Evolutionary conservation across 768 basidiomycete species (phyloP), one percentile per base, ranked within the genome.

Genomic region (Boletus fagicola): DNA sequence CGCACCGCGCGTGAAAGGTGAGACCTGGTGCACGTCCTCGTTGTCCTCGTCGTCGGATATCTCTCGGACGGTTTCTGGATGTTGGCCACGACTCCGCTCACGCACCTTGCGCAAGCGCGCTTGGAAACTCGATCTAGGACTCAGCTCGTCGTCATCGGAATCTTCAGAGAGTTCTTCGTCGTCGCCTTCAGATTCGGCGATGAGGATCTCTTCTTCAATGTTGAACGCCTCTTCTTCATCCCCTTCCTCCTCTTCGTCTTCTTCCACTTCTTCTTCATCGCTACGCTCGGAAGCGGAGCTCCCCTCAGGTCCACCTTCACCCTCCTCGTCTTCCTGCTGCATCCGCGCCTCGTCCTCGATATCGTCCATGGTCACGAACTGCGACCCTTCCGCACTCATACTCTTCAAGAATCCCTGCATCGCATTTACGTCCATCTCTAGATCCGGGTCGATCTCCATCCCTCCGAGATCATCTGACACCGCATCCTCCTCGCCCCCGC

Each of bases 391-490:
- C 9, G 60, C 77, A 56, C 80, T 71, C 76, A 82, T 78, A 6
- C 85, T 78, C 49, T 74, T 65, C 42, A 81, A 74, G 57, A 88
- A 88, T 15, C 71, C 65, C 57, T 70, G 67, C 85, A 89, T 81
- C 22, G 81, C 82, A 3, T 69, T 66, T 44, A 75, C 42, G 61
- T 79, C 75, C 11, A 78, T 40, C 10, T 77, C 77, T 42, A 85
- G 50, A 24, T 89, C 87, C 0, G 75, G 72, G 58, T 91, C 89
- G 20, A 90, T 68, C 2, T 82, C 79, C 88, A 90, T 91, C 22
- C 77, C 86, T 51, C 75, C 76, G 4, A 70, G 67, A 24, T 51
- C 65, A 22, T 58, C 62, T 46, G 72, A 73, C 43, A 73, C 50
- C 39, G 66, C 62, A 31, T 73, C 68, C 7, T 54, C 68, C 13